phyloP scores from a whole-genome alignment of 2,329 filamentous ascomycete species.

The Teratosphaeria nubilosa region DNA sequence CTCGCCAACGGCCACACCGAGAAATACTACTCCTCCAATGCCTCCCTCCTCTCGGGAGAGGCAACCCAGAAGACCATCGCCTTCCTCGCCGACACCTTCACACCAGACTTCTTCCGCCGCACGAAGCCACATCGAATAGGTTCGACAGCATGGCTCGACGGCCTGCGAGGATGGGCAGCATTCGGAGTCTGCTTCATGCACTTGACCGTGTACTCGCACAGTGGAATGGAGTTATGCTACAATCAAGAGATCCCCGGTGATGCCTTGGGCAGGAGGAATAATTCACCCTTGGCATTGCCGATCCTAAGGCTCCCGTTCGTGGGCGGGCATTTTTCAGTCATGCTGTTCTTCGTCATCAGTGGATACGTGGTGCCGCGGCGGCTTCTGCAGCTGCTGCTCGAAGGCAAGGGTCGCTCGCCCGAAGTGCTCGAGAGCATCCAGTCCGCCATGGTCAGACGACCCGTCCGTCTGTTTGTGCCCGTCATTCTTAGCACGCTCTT shows the following conservation, averaged over 20 bases:
- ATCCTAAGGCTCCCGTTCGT: conserved; percentile 49
- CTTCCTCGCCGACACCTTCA: conserved; percentile 2
- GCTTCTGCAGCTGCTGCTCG: conserved; percentile 25
- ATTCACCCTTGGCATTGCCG: conserved; percentile 40
- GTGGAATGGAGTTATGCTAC: conserved; percentile 32
- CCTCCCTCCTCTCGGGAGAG: background rate
- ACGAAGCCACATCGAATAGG: conserved; percentile 1
- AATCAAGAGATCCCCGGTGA: conserved; percentile 17
- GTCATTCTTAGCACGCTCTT: conserved; percentile 46
- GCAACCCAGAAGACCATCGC: background rate
- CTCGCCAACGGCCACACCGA: background rate
- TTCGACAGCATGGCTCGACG: conserved; percentile 50
- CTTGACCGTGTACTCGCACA: conserved; percentile 47
- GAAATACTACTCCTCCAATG: background rate
- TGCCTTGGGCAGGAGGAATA: conserved; percentile 28
- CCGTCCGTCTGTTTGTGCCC: conserved; percentile 39
- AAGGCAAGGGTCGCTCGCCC: conserved; percentile 23
- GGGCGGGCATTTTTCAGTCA: conserved; percentile 50
- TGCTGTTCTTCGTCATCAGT: conserved; percentile 43
- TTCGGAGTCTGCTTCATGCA: conserved; percentile 56
- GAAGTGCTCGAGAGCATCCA: conserved; percentile 33
- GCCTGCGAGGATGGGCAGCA: conserved; percentile 55
- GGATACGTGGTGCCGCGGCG: conserved; percentile 40
- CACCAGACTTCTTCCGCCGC: conserved; percentile 4
- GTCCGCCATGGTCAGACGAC: conserved; percentile 40